phyloP scores from a whole-genome alignment of 306 rosid genomes.

The Cucurbita ficifolia region DNA sequence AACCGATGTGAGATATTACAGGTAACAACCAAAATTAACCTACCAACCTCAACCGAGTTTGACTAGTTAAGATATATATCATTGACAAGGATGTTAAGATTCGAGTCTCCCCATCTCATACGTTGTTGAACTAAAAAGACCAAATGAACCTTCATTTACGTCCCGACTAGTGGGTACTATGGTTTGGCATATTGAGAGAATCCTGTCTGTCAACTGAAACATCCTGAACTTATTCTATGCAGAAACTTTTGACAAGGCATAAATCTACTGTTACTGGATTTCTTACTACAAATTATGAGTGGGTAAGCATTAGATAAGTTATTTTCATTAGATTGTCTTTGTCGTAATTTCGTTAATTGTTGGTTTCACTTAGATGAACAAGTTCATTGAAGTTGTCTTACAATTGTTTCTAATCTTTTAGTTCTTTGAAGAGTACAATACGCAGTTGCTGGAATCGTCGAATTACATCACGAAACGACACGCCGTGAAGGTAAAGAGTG shows the following conservation, averaged over 20 bases:
- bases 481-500: constrained; percentile 16
- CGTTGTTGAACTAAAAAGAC: neutral
- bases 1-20: too few relatives aligned
- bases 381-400: neutral
- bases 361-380: neutral
- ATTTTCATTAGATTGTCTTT: neutral
- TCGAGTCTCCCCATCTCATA: neutral
- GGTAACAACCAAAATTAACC: neutral
- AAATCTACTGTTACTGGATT: constrained; percentile 29
- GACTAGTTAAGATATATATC: neutral
- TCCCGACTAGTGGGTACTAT: neutral
- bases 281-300: constrained; percentile 22
- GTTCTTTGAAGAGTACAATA: constrained; percentile 23
- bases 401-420: constrained; percentile 1
- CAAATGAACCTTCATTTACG: neutral
- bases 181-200: neutral
- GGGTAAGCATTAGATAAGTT: constrained; percentile 15
- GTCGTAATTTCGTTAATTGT: neutral
- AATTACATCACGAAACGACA: constrained; percentile 28
- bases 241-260: constrained; percentile 41
- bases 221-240: neutral
- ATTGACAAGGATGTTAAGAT: neutral
- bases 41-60: neutral
- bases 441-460: constrained; percentile 14
- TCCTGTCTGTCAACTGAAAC: neutral